Evolutionary conservation across 257 asterid species (phyloP).

Genomic region (Nicotiana obtusifolia): DNA sequence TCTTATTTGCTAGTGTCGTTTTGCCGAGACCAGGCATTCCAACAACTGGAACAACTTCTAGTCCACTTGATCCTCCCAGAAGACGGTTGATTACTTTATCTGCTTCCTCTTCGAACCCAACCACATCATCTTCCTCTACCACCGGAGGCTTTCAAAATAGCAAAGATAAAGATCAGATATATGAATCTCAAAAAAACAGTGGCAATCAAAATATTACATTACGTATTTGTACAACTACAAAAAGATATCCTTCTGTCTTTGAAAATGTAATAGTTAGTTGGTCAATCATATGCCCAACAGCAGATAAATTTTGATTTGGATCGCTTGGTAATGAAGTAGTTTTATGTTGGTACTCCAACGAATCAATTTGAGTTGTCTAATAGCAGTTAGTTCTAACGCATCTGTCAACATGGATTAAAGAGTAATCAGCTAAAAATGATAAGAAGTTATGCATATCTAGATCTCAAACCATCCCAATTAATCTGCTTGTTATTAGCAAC

Average conservation of each 20-base stretch:
- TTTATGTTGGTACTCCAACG: too few relatives aligned
- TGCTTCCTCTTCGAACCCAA: constrained; percentile 48
- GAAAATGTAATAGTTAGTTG: background rate
- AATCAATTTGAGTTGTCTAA: too few relatives aligned
- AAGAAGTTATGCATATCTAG: background rate
- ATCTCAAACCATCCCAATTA: too few relatives aligned
- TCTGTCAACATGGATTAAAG: background rate
- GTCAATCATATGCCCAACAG: background rate
- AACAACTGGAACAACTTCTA: constrained; percentile 38
- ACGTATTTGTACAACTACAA: background rate
- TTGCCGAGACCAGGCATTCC: constrained; percentile 59
- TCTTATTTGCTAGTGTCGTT: constrained; percentile 36
- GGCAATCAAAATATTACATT: background rate
- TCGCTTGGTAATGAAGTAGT: too few relatives aligned
- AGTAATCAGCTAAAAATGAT: background rate
- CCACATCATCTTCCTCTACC: constrained; percentile 28
- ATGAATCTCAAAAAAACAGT: background rate
- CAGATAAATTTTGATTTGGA: too few relatives aligned
- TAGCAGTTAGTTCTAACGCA: background rate
- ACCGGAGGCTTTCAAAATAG: background rate
- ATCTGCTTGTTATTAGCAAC: too few relatives aligned
- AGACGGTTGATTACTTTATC: constrained; percentile 21
- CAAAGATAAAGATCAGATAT: background rate
- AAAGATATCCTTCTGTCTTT: background rate
- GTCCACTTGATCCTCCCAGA: constrained; percentile 6